These are phyloP conservation scores for Phaeolepiota aurea DNA, from an alignment of 768 basidiomycete species.

Conservation along the genomic window DNA sequence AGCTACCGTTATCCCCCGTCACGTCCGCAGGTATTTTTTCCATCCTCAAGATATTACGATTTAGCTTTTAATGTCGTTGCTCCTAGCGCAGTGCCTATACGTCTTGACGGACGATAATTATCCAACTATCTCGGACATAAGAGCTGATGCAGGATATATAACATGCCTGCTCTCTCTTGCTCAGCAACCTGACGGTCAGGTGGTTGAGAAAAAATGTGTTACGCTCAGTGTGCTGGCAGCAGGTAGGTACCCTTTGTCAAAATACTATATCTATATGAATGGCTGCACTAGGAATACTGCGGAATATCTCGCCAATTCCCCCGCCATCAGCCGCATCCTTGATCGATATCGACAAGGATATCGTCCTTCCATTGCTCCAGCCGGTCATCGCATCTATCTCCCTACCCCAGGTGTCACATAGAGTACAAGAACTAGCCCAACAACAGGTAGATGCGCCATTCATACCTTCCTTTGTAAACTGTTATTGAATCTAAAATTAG, in stretches of 20 bases:
- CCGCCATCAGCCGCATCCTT: slow-evolving; percentile 54
- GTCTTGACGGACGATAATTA: slow-evolving; percentile 88
- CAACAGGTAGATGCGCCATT: slow-evolving; percentile 41
- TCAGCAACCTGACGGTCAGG: slow-evolving; percentile 22
- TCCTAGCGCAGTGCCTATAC: slow-evolving; percentile 81
- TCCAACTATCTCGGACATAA: slow-evolving; percentile 61
- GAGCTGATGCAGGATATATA: slow-evolving; percentile 50
- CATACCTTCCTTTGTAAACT: too few species aligned
- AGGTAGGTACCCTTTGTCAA: slow-evolving; percentile 48
- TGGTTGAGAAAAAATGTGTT: slow-evolving; percentile 30
- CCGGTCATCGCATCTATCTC: slow-evolving; percentile 58
- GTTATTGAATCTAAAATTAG: slow-evolving; percentile 20
- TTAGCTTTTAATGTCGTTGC: slow-evolving; percentile 2
- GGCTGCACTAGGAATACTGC: slow-evolving; percentile 59
- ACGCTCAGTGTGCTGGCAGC: slow-evolving; percentile 61
- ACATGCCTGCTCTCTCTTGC: slow-evolving; percentile 60
- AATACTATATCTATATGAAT: background rate
- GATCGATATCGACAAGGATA: slow-evolving; percentile 62
- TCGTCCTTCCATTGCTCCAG: slow-evolving; percentile 63
- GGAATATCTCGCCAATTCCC: slow-evolving; percentile 70
- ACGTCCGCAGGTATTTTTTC: slow-evolving; percentile 64
- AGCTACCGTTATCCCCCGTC: slow-evolving; percentile 63
- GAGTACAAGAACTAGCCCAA: slow-evolving; percentile 42
- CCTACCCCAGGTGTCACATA: slow-evolving; percentile 38
- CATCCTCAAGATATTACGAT: background rate